Evolutionary conservation across 345 rosid genomes (phyloP), one percentile per base, ranked within the genome.

Genomic region (Salix udensis): DNA sequence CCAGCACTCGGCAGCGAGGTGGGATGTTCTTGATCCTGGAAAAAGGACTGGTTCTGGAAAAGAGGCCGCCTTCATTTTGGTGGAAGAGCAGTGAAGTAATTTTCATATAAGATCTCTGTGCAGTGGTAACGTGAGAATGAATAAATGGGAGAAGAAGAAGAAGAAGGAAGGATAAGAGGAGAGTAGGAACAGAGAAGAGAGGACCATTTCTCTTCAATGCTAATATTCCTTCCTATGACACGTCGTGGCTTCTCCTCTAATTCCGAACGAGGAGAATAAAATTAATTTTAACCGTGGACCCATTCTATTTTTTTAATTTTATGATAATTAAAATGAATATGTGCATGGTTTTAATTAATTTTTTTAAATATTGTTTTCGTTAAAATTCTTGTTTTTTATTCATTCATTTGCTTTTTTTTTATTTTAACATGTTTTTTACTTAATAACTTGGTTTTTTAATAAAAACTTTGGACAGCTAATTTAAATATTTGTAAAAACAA

Each of bases 61-160:
- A 52, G 83, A 69, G 65, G 76, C 16, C 48, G 84, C 87, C 79
- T 85, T 87, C 98, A 89, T 88, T 36, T 23, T 73, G 55, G 24
- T 39, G 28, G 52, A n/a, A n/a, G 46, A 7, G 71, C 1, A 13
- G 40, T 6, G 24, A 72, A 39, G 58, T 7, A 68, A 58, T 62
- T 50, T 34, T 34, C 37, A 34, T 34, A 34, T 34, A 34, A 5
- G 37, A 34, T 34, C 37, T 34, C 37, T 34, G 6, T 34, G 37
- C 6, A 34, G 37, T 34, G 37, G 37, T 5, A 5, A 34, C 37
- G 5, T 34, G 37, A 34, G 37, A 34, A 4, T 30, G 81, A 55
- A 70, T 70, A 65, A 74, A 75, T 44, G 65, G 26, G 46, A 73
- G 80, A 28, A 30, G 70, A 50, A n/a, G n/a, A n/a, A 53, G 60